Base-by-base conservation (phyloP, 1,284 basidiomycete genomes). In the Ustilago shanxiensis region DNA sequence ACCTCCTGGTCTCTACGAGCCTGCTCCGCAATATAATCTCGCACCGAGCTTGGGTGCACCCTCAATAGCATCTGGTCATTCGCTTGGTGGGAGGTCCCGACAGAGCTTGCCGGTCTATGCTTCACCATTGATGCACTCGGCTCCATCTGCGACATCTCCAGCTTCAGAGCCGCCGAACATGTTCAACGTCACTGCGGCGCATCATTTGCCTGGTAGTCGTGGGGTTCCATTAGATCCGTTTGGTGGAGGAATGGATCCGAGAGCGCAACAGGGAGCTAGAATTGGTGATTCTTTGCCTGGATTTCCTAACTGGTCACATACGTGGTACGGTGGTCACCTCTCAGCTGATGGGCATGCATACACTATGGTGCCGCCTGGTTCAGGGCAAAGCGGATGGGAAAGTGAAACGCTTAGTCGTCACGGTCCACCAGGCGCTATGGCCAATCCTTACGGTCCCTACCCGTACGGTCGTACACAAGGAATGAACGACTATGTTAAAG, bases 271-370 rank as follows among this genome's bases (percentile, higher is more conserved):
- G 0, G 64, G 59, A 18, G 18, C 35, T 7, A 59, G 60, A 3
- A 18, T 72, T 1, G 79, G 80, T 16, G 80, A 82, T 31, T 22
- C 60, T 11, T 62, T 82, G 29, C 73, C 80, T 5, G 63, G 61
- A 31, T 79, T 82, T 39, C 79, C 76, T 3, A 62, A 57, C 29
- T 83, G 81, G 79, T 73, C 74, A 22, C 65, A 66, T 18, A 66
- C 79, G 1, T 83, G 81, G 81, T 83, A 83, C 33, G 73, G 67
- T 4, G 81, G 81, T n/a, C 80, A 83, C 33, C 66, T 79, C 6
- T 82, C 80, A 0, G 73, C 80, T n/a, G 74, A 82, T 47, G 81
- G 81, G 11, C 80, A 82, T 45, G 81, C 81, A 24, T 83, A 82
- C 45, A 83, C 81, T 14, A 77, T 66, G 61, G 73, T 81, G 0